Conservation (phyloP, 495 filamentous ascomycete genomes). For the Diplogelasinospora grovesii region DNA sequence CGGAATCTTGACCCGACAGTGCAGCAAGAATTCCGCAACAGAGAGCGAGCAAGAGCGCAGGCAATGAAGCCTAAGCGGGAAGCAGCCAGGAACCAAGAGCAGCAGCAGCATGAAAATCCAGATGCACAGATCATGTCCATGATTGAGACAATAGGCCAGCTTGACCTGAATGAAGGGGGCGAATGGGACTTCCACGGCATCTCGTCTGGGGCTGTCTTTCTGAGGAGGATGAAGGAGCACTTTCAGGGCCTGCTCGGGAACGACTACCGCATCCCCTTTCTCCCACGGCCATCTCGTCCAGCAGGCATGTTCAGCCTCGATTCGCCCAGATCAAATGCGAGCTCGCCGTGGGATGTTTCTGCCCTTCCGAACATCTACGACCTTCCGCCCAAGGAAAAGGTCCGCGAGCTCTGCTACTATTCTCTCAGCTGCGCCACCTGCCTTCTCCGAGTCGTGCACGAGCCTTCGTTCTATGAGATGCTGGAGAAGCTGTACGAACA, state of each 20-base stretch:
- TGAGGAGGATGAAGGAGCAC: constrained; percentile 77
- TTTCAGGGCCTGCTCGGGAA: constrained; percentile 58
- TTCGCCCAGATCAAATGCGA: constrained; percentile 58
- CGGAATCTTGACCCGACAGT: constrained; percentile 68
- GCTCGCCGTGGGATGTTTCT: constrained; percentile 51
- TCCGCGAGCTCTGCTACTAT: constrained; percentile 63
- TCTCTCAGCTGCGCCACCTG: constrained; percentile 79
- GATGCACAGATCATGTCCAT: constrained; percentile 87
- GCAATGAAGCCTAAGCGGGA: constrained; percentile 30
- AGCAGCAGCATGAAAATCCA: constrained; percentile 32
- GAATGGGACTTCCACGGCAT: constrained; percentile 94
- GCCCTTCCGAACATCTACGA: constrained; percentile 55
- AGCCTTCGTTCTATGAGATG: constrained; percentile 72
- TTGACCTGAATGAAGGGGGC: constrained; percentile 87
- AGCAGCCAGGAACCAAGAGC: constrained; percentile 5
- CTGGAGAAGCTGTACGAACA: constrained; percentile 75
- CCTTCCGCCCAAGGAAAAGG: constrained; percentile 63
- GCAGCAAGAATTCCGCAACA: constrained; percentile 48
- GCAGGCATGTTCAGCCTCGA: constrained; percentile 47
- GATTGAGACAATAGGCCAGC: constrained; percentile 81
- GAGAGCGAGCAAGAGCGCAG: constrained; percentile 35
- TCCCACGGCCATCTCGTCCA: constrained; percentile 35
- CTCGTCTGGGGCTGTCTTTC: constrained; percentile 84
- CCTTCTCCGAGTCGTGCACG: constrained; percentile 80
- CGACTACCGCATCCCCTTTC: constrained; percentile 42